These are phyloP conservation scores for Castanospermum australe DNA, from an alignment of 306 rosid genomes.

Conservation along the genomic window DNA sequence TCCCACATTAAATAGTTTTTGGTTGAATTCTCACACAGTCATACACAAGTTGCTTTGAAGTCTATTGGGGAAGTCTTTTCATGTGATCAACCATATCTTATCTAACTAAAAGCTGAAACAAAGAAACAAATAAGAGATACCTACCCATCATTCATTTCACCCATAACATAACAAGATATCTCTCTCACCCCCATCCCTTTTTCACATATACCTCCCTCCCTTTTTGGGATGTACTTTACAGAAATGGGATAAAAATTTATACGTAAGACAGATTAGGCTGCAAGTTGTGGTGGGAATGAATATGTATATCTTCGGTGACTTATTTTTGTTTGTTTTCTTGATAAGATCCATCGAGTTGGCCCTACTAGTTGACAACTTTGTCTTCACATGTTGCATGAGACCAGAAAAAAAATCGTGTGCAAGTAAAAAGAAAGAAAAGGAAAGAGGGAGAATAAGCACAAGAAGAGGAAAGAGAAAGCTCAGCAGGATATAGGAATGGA, in stretches of 20 bases:
- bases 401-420: background rate
- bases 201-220: background rate
- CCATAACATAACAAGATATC: conserved; percentile 14
- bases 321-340: conserved; percentile 12
- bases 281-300: conserved; percentile 40
- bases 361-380: conserved; percentile 30
- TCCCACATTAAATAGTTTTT: conserved; percentile 2
- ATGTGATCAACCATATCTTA: conserved; percentile 38
- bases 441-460: background rate
- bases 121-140: conserved; percentile 32
- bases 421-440: background rate
- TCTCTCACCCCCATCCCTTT: conserved; percentile 33
- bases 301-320: background rate
- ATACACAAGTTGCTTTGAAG: conserved; percentile 26
- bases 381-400: conserved; percentile 32
- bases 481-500: background rate
- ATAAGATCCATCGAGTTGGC: conserved; percentile 27
- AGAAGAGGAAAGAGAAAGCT: background rate
- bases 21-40: conserved; percentile 18
- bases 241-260: conserved; percentile 5
- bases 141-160: conserved; percentile 26
- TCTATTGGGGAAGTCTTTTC: conserved; percentile 28
- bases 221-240: conserved; percentile 42
- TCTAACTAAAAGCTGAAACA: conserved; percentile 31
- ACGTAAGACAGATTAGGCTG: conserved; percentile 16